Base-by-base conservation (phyloP, 495 filamentous ascomycete genomes). In the Penicillium crystallinum region DNA sequence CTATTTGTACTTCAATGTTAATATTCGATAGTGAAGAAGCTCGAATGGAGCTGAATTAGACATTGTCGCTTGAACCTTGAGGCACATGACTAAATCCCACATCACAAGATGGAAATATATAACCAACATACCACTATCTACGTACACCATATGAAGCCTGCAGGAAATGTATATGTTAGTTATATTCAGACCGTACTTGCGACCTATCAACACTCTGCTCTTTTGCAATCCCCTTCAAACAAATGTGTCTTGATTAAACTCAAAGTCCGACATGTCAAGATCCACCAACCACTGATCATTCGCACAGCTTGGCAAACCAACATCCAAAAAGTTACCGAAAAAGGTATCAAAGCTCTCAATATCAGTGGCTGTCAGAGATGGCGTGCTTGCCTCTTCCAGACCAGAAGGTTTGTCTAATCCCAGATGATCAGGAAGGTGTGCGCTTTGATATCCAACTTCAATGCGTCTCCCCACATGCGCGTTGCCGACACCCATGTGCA, bases 291-390 rank as follows among this genome's bases (percentile, higher is more conserved):
- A 54, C 25, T 53, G 53, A 31, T 62, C 38, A 19, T 42, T 41
- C n/a, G 49, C 35, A 15, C 31, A 40, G 12, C 35, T 65, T 3
- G 62, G 62, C 19, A 62, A 46, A 31, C 53, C 59, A 30, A 65
- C 53, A 43, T 65, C 55, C 21, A 55, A 27, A 17, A 65, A 60
- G 48, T 65, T 59, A 7, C 40, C 44, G 6, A 65, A 60, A 21
- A 60, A 49, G 6, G 45, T 46, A 21, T 63, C 59, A 25, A 60
- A 55, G 23, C 54, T 49, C 12, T 48, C 44, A 15, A 56, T 22
- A 12, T 34, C 38, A 6, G 49, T 10, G 1, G 52, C 34, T 7
- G 19, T 23, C 4, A 48, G 21, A 27, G 40, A 46, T 15, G 40
- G 36, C 3, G 4, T 29, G 46, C 48, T 39, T 27, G 11, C 29